A percentile compares a stretch with the other conserved stretches of the same genome.
Conservation (phyloP, 176 grass and related monocot genomes). For the Lolium perenne region DNA sequence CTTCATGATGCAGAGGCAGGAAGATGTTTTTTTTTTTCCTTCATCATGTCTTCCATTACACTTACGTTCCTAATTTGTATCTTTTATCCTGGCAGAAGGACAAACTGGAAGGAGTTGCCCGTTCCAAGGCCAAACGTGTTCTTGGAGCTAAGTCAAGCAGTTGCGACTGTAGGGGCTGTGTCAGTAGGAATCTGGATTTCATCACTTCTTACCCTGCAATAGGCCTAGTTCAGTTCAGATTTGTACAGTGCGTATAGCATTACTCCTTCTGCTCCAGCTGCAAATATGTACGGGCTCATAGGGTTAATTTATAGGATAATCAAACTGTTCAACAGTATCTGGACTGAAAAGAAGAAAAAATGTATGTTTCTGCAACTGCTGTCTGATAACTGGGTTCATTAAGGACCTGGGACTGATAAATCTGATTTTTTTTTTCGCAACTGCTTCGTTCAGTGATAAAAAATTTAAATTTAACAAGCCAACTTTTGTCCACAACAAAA, state of each 20-base stretch:
- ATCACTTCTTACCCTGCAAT: slow-evolving; percentile 64
- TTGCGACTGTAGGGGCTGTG: slow-evolving; percentile 73
- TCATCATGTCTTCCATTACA: background rate
- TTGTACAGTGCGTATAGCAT: slow-evolving; percentile 28
- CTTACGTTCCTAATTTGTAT: slow-evolving; percentile 21
- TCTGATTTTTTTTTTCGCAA: background rate
- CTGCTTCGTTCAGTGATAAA: background rate
- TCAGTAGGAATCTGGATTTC: slow-evolving; percentile 87
- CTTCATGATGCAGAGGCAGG: background rate
- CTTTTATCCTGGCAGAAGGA: slow-evolving; percentile 60
- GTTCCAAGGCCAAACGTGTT: slow-evolving; percentile 65
- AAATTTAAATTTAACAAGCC: background rate
- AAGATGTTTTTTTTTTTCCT: background rate
- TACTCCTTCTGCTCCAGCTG: slow-evolving; percentile 27
- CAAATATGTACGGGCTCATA: slow-evolving; percentile 53
- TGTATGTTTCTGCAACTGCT: slow-evolving; percentile 27
- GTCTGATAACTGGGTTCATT: background rate
- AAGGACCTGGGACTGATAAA: background rate
- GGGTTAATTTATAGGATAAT: slow-evolving; percentile 19
- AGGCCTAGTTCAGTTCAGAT: slow-evolving; percentile 38
- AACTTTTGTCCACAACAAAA: background rate
- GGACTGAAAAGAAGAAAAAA: slow-evolving; percentile 3
- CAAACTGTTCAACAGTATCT: slow-evolving; percentile 29
- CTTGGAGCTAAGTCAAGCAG: slow-evolving; percentile 89
- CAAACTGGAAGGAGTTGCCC: slow-evolving; percentile 89